Evolutionary conservation across 1,284 basidiomycete species (phyloP).

Genomic region (Neotropicomus parvogracilis): DNA sequence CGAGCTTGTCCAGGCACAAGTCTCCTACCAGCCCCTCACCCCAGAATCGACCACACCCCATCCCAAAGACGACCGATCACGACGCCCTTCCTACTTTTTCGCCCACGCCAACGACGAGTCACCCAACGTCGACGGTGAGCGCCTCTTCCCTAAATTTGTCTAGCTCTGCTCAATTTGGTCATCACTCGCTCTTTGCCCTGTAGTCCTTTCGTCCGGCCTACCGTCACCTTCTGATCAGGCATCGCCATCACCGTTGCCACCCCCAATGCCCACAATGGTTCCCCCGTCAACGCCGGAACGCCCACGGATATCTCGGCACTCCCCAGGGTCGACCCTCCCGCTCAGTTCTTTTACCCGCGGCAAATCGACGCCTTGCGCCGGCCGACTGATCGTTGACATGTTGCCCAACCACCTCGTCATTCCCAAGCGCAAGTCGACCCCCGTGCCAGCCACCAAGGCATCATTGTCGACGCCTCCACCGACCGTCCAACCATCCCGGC

Average conservation of each 20-base stretch:
- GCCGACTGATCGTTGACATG: conserved; percentile 57
- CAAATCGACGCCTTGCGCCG: conserved; percentile 37
- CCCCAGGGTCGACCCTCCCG: conserved; percentile 13
- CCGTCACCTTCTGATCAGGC: conserved; percentile 31
- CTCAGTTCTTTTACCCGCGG: conserved; percentile 29
- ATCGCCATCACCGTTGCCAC: conserved; percentile 29
- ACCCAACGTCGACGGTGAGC: conserved; percentile 21
- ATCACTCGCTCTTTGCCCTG: conserved; percentile 16
- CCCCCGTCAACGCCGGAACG: conserved; percentile 31
- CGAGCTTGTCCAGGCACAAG: conserved; percentile 44
- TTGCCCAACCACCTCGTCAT: conserved; percentile 36
- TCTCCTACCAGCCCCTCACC: conserved; percentile 29
- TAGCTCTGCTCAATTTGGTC: conserved; percentile 10
- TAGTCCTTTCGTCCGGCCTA: conserved; percentile 24
- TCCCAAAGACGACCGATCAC: conserved; percentile 20
- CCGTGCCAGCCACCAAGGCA: neutral
- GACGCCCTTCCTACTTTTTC: conserved; percentile 25
- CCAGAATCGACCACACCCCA: conserved; percentile 33
- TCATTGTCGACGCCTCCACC: conserved; percentile 6
- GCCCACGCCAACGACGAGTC: conserved; percentile 11
- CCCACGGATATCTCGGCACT: conserved; percentile 26
- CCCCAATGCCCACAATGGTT: conserved; percentile 16
- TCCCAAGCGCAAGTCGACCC: conserved; percentile 14
- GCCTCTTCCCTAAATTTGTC: conserved; percentile 10
- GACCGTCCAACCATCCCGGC: conserved; percentile 1